Base-by-base conservation (phyloP, 306 rosid species). In the Erythrophleum fordii region DNA sequence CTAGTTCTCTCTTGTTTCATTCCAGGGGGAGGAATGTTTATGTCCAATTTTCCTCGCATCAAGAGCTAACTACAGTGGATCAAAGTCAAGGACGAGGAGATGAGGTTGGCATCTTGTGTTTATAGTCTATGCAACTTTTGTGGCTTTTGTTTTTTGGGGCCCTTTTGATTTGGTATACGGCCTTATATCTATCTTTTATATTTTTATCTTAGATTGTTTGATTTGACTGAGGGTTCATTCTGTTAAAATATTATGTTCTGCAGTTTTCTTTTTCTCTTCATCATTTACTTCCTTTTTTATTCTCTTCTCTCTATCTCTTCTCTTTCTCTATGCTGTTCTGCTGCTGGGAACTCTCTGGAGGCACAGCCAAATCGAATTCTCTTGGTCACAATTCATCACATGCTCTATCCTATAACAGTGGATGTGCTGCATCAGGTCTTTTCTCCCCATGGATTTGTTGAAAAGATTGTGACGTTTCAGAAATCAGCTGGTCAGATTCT, bases 401-500 rank as follows among this genome's bases (percentile, higher is more conserved):
- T 93, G 97, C 90, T 93, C 77, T 93, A 93, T 88, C 95, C 98
- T 77, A 93, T 93, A 79, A 93, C 98, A 16, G 98, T 93, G 97
- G 98, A 93, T 83, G 98, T 93, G 90, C 95, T 93, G 86, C 88
- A 89, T 86, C 97, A 91, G 90, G 97, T 93, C 51, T 93, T 93
- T 89, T 90, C 85, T 61, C 97, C 97, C 61, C 97, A 93, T 83
- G 97, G 98, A 82, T 85, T 84, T 87, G 97, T 93, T 83, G 97
- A 93, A 89, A 93, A 93, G 91, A 89, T 93, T 80, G 98, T 93
- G 80, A 93, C 97, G 0, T 93, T 93, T 82, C 97, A 91, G 95
- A 93, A 91, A 92, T 93, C 98, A 77, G 97, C 98, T 87, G 98
- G 97, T 93, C 91, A 93, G 98, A 90, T 79, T 86, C 91, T 83